Evolutionary conservation across 2,329 filamentous ascomycete species (phyloP).

Genomic region (Leptographium procerum): DNA sequence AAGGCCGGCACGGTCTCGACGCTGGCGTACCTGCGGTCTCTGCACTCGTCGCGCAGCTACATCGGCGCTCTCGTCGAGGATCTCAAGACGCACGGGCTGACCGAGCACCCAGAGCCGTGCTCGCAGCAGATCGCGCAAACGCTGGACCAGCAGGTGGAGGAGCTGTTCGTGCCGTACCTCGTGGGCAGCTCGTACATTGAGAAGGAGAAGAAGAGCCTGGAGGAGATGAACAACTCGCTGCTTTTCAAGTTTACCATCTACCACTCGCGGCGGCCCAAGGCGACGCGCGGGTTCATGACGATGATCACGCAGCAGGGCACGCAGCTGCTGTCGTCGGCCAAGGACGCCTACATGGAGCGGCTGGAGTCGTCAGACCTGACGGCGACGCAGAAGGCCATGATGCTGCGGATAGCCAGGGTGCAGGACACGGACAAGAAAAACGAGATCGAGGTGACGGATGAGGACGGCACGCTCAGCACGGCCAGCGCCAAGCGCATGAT

Average conservation of each 20-base stretch:
- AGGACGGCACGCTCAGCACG: slow-evolving; percentile 74
- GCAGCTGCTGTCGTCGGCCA: slow-evolving; percentile 75
- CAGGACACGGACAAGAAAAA: slow-evolving; percentile 67
- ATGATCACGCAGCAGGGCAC: slow-evolving; percentile 83
- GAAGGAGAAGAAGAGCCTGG: slow-evolving; percentile 55
- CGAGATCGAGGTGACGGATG: slow-evolving; percentile 82
- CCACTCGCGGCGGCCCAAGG: slow-evolving; percentile 78
- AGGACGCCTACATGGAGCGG: slow-evolving; percentile 82
- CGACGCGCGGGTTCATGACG: slow-evolving; percentile 82
- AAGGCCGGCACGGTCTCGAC: slow-evolving; percentile 90
- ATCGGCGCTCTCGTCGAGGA: slow-evolving; percentile 84
- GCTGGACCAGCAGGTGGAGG: slow-evolving; percentile 63
- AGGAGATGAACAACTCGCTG: slow-evolving; percentile 78
- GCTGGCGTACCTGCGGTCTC: slow-evolving; percentile 76
- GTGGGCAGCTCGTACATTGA: slow-evolving; percentile 61
- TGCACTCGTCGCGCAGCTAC: slow-evolving; percentile 85
- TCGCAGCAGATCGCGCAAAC: slow-evolving; percentile 75
- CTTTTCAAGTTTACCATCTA: slow-evolving; percentile 97
- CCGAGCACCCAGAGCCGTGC: slow-evolving; percentile 85
- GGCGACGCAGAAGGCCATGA: slow-evolving; percentile 77
- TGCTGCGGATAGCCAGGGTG: slow-evolving; percentile 78
- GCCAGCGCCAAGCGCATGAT: slow-evolving; percentile 96
- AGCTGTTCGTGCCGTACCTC: slow-evolving; percentile 62
- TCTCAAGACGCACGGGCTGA: slow-evolving; percentile 84
- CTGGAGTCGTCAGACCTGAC: slow-evolving; percentile 84